phyloP scores from a whole-genome alignment of 495 filamentous ascomycete genomes.

The Penicillium waksmanii region DNA sequence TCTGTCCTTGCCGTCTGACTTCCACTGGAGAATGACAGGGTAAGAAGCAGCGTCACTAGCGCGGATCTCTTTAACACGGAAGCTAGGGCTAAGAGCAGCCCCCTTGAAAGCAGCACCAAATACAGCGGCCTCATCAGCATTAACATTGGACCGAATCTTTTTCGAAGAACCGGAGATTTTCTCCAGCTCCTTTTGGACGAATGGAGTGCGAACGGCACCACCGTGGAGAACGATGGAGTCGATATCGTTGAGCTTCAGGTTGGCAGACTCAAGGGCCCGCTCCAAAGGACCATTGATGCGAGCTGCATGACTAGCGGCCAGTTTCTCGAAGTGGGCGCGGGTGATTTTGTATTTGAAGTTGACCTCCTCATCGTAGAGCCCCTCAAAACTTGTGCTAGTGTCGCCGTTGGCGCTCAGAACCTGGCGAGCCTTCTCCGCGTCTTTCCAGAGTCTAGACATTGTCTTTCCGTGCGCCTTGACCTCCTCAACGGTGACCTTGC shows the following conservation, averaged over 20 bases:
- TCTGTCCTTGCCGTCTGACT: slow-evolving; percentile 62
- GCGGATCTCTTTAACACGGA: slow-evolving; percentile 96
- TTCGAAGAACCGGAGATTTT: slow-evolving; percentile 67
- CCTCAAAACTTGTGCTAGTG: slow-evolving; percentile 79
- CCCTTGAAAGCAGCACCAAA: slow-evolving; percentile 97
- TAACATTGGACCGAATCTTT: slow-evolving; percentile 91
- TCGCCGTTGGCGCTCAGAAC: slow-evolving; percentile 92
- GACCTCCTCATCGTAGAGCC: slow-evolving; percentile 79
- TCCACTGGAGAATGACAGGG: slow-evolving; percentile 71
- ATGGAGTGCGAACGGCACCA: slow-evolving; percentile 87
- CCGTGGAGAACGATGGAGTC: slow-evolving; percentile 93
- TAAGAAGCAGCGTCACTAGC: slow-evolving; percentile 74
- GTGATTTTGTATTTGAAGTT: slow-evolving; percentile 91
- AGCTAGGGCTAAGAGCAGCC: slow-evolving; percentile 86
- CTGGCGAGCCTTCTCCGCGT: slow-evolving; percentile 85
- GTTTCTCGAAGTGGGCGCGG: slow-evolving; percentile 79
- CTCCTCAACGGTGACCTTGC: slow-evolving; percentile 57
- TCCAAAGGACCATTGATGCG: slow-evolving; percentile 71
- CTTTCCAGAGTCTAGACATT: slow-evolving; percentile 86
- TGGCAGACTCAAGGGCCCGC: slow-evolving; percentile 73
- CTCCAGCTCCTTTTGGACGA: slow-evolving; percentile 90
- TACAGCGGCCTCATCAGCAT: slow-evolving; percentile 94
- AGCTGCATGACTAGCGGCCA: slow-evolving; percentile 69
- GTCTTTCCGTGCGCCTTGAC: slow-evolving; percentile 80
- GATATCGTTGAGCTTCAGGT: slow-evolving; percentile 73